Base-by-base conservation (phyloP, 208 protist genomes). In the Crithidia thermophila region DNA sequence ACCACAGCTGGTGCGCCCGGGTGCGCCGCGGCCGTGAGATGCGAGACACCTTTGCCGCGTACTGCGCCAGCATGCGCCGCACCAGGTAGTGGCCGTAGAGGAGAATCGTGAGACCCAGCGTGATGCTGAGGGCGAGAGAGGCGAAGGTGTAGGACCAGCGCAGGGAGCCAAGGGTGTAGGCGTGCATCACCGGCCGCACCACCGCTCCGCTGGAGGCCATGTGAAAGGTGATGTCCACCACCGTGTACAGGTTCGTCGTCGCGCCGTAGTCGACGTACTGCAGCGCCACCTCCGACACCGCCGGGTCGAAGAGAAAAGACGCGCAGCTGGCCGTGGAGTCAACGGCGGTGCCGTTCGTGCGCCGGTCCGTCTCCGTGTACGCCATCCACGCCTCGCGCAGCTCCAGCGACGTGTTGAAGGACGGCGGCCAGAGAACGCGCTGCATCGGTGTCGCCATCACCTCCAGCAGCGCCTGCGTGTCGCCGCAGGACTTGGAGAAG, bases 401-500 rank as follows among this genome's bases (percentile, higher is more conserved):
- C 43, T 50, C 51, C 18, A 71, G 47, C 20, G 69, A 74, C 3
- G 11, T 42, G 25, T 50, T 63, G 37, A 71, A 67, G 4, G 43
- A 18, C 20, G 55, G 57, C 51, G 62, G 57, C 77, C 71, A 82
- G 9, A 62, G 39, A 7, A 78, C 61, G 39, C 36, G 11, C 46
- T 73, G 37, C 59, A 73, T 79, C 9, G 52, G 42, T 8, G 78
- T 84, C 49, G 61, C 58, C 52, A 84, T 74, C 33, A 51, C 8
- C 16, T 18, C 23, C 30, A 84, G 55, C 36, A 63, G 45, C 5
- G 39, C 31, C 43, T 40, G 43, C 28, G 75, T 64, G 27, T 20
- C 64, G 20, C 21, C 23, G 63, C 74, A 85, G 20, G 79, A 75
- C 20, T 66, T 46, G 53, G 70, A 39, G 40, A 85, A 75, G 20